Conservation (phyloP, 805 yeast species). For the Ogataea polymorpha region DNA sequence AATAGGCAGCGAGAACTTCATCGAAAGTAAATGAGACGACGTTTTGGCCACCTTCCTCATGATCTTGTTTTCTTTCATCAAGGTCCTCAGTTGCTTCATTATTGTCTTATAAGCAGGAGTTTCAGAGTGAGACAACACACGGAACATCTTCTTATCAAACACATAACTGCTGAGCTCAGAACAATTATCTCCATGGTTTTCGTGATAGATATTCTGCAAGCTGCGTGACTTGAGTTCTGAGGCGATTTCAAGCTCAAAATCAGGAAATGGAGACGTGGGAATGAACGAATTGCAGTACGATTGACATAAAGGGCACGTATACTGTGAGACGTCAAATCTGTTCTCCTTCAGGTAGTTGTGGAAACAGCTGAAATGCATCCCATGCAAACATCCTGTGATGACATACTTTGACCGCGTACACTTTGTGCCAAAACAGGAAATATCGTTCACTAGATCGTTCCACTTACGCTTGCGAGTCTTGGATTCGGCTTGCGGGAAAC, state of each 20-base stretch:
- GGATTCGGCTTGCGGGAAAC: conserved; percentile 8
- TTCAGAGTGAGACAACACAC: conserved; percentile 22
- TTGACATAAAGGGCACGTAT: conserved; percentile 51
- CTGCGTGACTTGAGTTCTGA: conserved; percentile 12
- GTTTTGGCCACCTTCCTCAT: conserved; percentile 15
- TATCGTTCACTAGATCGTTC: conserved; percentile 26
- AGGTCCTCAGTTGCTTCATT: conserved; percentile 22
- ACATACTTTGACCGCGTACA: conserved; percentile 32
- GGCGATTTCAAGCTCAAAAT: conserved; percentile 23
- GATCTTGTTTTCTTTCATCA: conserved; percentile 17
- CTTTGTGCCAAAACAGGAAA: conserved; percentile 26
- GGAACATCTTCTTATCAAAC: conserved; percentile 28
- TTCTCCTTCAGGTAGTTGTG: conserved; percentile 29
- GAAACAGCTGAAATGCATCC: conserved; percentile 48
- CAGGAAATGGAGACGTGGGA: conserved; percentile 38
- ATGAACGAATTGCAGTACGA: conserved; percentile 42
- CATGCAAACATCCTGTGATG: conserved; percentile 50
- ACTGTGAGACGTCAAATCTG: conserved; percentile 19
- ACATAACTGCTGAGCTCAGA: conserved; percentile 26
- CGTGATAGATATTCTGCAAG: conserved; percentile 26
- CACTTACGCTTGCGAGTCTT: conserved; percentile 13
- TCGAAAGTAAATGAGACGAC: conserved; percentile 7
- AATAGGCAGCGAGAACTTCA: conserved; percentile 21
- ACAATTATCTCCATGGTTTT: conserved; percentile 31
- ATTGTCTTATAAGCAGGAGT: conserved; percentile 15